These are phyloP conservation scores for Gamarada debralockiae DNA, from an alignment of 495 filamentous ascomycete species.

Conservation along the genomic window DNA sequence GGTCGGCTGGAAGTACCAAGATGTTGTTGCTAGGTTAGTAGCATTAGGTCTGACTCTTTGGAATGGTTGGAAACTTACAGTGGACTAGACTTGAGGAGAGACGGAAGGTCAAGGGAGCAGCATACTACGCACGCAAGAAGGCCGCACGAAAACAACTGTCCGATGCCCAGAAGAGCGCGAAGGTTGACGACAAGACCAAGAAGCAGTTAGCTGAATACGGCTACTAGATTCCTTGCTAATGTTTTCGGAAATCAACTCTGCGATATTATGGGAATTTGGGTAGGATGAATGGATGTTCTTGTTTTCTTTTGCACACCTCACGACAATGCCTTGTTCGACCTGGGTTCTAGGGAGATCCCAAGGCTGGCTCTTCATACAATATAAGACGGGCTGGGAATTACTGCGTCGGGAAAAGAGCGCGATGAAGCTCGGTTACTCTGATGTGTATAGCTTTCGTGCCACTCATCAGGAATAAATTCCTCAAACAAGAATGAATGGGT, in stretches of 20 bases:
- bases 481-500: conserved; percentile 7
- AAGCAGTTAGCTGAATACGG: conserved; percentile 51
- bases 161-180: conserved; percentile 88
- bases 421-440: conserved; percentile 18
- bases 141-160: conserved; percentile 78
- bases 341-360: conserved; percentile 17
- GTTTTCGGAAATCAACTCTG: too few relatives aligned
- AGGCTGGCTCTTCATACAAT: conserved; percentile 17
- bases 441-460: conserved; percentile 24
- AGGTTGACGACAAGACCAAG: conserved; percentile 66
- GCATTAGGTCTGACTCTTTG: not conserved
- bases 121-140: conserved; percentile 99
- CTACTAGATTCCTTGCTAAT: conserved; percentile 41
- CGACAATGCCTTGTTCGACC: conserved; percentile 25
- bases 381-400: conserved; percentile 18
- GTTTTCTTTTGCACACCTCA: conserved; percentile 7
- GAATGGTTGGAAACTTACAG: conserved; percentile 11
- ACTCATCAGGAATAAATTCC: conserved; percentile 19
- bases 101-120: conserved; percentile 96
- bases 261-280: not conserved
- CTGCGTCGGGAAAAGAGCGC: conserved; percentile 18
- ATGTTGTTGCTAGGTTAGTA: conserved; percentile 92
- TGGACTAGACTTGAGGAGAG: conserved; percentile 86
- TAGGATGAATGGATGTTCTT: conserved; percentile 18
- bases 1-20: conserved; percentile 99